Conservation (phyloP, 352 stramenopile species). For the Blastocystis sp. region DNA sequence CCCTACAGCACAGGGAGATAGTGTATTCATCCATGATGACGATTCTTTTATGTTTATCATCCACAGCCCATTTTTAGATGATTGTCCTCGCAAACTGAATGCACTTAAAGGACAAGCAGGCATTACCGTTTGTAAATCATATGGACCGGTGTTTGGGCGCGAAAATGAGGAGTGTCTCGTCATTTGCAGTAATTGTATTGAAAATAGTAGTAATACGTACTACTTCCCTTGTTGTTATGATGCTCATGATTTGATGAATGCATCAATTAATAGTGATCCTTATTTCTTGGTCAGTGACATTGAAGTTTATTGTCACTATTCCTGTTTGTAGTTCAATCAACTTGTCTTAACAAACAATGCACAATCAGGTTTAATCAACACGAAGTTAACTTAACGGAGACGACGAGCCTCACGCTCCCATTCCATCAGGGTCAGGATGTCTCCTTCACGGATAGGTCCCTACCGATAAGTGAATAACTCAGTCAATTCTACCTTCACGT, state of each 20-base stretch:
- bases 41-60: background rate
- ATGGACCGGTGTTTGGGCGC: background rate
- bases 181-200: background rate
- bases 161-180: background rate
- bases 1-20: background rate
- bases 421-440: slow-evolving; percentile 98
- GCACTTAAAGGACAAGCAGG: background rate
- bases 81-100: background rate
- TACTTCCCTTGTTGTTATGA: background rate
- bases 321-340: too few relatives aligned
- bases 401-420: slow-evolving; percentile 98
- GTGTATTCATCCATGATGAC: background rate
- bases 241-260: background rate
- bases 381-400: slow-evolving; percentile 83
- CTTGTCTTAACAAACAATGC: background rate
- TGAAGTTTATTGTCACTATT: background rate
- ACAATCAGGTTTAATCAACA: slow-evolving; percentile 31
- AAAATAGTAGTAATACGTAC: background rate
- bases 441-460: slow-evolving; percentile 75
- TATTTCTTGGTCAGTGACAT: background rate
- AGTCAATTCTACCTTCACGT: slow-evolving; percentile 87
- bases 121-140: background rate
- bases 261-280: background rate
- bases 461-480: background rate
- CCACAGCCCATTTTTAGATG: background rate